Percentiles rank a stretch among this genome's conserved stretches.
Evolutionary conservation across 352 stramenopile species (phyloP).

Genomic region (Globisporangium uncinulatum): DNA sequence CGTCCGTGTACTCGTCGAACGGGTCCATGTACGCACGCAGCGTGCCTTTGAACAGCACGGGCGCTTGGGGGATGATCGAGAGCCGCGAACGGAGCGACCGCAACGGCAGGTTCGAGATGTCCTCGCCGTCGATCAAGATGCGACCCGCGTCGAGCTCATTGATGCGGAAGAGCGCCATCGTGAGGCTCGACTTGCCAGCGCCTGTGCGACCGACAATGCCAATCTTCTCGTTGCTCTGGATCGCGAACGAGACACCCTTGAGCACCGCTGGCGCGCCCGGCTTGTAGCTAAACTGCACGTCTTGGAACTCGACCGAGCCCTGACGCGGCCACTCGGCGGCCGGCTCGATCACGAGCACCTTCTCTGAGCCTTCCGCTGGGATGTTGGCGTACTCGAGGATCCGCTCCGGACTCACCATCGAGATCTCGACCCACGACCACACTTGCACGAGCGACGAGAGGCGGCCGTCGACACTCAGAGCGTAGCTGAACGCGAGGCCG

Average conservation of each 20-base stretch:
- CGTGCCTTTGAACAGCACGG: constrained; percentile 85
- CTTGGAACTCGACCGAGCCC: background rate
- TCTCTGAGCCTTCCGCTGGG: background rate
- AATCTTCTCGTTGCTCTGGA: constrained; percentile 63
- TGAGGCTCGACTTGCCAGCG: constrained; percentile 83
- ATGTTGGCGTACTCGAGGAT: background rate
- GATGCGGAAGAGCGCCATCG: constrained; percentile 90
- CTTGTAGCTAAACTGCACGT: constrained; percentile 11
- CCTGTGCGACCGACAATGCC: constrained; percentile 90
- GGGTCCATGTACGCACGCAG: constrained; percentile 85
- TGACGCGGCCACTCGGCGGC: background rate
- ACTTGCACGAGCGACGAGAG: background rate
- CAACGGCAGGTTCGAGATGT: constrained; percentile 15
- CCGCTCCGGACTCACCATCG: background rate
- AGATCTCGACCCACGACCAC: background rate
- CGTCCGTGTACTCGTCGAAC: constrained; percentile 61
- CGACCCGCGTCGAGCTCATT: constrained; percentile 77
- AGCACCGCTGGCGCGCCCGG: constrained; percentile 19
- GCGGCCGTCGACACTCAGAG: background rate
- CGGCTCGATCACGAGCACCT: background rate
- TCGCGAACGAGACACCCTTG: constrained; percentile 32
- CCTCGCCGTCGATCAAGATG: constrained; percentile 69
- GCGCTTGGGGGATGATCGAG: constrained; percentile 45
- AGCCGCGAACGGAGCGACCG: constrained; percentile 39
- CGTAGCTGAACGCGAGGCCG: background rate